Evolutionary conservation across 306 rosid genomes (phyloP).

Genomic region (Cajanus cajan): DNA sequence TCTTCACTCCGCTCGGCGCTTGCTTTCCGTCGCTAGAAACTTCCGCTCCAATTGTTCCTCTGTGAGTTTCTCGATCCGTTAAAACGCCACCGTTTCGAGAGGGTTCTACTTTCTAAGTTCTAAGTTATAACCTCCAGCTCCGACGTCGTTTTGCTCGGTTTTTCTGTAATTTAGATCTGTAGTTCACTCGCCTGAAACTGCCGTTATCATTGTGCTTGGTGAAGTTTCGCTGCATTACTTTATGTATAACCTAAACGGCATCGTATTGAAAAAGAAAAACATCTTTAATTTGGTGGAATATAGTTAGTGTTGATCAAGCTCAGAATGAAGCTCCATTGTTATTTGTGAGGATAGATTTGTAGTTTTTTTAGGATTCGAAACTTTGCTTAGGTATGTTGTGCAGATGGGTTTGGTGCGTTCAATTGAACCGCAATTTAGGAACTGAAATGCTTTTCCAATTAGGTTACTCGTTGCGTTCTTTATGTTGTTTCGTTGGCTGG

Average conservation of each 20-base stretch:
- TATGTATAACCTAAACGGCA: neutral
- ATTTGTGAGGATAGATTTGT: neutral
- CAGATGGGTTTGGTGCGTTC: neutral
- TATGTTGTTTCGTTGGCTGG: neutral
- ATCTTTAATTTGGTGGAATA: neutral
- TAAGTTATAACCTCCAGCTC: neutral
- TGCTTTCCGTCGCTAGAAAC: slow-evolving; percentile 52
- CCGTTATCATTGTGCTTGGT: neutral
- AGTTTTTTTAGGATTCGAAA: neutral
- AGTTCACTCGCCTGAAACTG: neutral
- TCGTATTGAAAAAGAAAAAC: neutral
- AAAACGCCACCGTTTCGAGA: neutral
- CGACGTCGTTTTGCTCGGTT: neutral
- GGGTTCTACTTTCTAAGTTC: neutral
- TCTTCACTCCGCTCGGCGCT: slow-evolving; percentile 67
- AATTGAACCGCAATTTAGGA: neutral
- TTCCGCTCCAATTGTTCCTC: slow-evolving; percentile 53
- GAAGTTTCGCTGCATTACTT: neutral
- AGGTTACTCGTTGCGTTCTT: neutral
- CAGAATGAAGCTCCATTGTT: neutral
- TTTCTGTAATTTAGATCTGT: slow-evolving; percentile 34
- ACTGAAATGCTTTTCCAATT: neutral
- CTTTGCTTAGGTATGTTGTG: neutral
- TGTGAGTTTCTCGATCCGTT: slow-evolving; percentile 44
- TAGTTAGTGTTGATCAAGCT: slow-evolving; percentile 4